Evolutionary conservation across 371 early-diverging fungal genomes (phyloP).

Genomic region (Cokeromyces recurvatus): DNA sequence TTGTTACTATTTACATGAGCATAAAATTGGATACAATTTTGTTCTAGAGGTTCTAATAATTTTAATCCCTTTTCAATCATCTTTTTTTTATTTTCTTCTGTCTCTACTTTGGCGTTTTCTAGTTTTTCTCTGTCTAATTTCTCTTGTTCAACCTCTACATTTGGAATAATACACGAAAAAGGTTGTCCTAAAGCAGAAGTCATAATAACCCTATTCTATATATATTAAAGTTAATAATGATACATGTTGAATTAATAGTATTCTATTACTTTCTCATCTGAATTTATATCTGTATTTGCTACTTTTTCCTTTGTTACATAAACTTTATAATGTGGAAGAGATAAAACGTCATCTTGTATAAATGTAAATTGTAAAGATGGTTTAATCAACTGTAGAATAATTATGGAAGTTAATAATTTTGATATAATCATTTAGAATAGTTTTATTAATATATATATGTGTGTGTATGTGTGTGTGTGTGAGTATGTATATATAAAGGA

Average conservation of each 20-base stretch:
- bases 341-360: conserved; percentile 50
- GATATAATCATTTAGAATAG: neutral
- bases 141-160: conserved; percentile 15
- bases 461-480: too few relatives aligned
- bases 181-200: conserved; percentile 43
- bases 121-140: conserved; percentile 7
- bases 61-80: conserved; percentile 56
- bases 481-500: too few relatives aligned
- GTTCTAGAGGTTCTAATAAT: conserved; percentile 51
- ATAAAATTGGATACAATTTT: conserved; percentile 45
- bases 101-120: conserved; percentile 13
- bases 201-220: conserved; percentile 31
- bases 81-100: conserved; percentile 28
- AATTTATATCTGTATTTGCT: conserved; percentile 28
- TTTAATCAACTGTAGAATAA: neutral
- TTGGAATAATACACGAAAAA: conserved; percentile 48
- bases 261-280: conserved; percentile 11
- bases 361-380: conserved; percentile 21
- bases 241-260: neutral
- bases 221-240: neutral
- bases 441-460: too few relatives aligned
- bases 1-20: conserved; percentile 20
- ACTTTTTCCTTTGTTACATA: conserved; percentile 36
- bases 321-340: conserved; percentile 51
- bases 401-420: neutral